Evolutionary conservation across 345 rosid genomes (phyloP).

Genomic region (Salix viminalis): DNA sequence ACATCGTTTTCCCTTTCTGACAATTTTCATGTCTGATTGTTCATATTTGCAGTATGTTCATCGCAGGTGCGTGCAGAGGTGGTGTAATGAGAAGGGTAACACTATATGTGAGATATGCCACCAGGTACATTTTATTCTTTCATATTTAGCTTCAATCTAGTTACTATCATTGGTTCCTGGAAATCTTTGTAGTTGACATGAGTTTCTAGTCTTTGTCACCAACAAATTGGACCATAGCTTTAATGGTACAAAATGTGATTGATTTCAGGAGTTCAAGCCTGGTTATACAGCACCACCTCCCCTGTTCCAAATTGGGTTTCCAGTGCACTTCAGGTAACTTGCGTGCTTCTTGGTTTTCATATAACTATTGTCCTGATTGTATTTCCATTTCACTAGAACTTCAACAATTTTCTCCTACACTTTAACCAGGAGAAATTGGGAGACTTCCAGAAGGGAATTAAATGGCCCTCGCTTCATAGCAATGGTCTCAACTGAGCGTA

Average conservation of each 20-base stretch:
- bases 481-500: conserved; percentile 60
- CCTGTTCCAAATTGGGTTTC: conserved; percentile 65
- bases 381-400: background rate
- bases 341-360: background rate
- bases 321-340: conserved; percentile 64
- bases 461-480: conserved; percentile 53
- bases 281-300: conserved; percentile 86
- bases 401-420: background rate
- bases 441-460: conserved; percentile 49
- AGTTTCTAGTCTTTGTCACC: too few relatives aligned
- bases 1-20: background rate
- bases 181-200: background rate
- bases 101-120: conserved; percentile 32
- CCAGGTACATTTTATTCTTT: conserved; percentile 15
- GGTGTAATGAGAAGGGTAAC: conserved; percentile 35
- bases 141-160: background rate
- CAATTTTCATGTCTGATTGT: background rate
- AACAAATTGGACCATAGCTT: background rate
- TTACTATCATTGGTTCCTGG: too few relatives aligned
- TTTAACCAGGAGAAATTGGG: conserved; percentile 68
- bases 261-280: conserved; percentile 69
- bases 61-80: conserved; percentile 33
- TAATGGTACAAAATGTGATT: conserved; percentile 7
- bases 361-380: background rate
- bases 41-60: conserved; percentile 28